phyloP scores from a whole-genome alignment of 1,284 basidiomycete species.

The Mycena sp. region DNA sequence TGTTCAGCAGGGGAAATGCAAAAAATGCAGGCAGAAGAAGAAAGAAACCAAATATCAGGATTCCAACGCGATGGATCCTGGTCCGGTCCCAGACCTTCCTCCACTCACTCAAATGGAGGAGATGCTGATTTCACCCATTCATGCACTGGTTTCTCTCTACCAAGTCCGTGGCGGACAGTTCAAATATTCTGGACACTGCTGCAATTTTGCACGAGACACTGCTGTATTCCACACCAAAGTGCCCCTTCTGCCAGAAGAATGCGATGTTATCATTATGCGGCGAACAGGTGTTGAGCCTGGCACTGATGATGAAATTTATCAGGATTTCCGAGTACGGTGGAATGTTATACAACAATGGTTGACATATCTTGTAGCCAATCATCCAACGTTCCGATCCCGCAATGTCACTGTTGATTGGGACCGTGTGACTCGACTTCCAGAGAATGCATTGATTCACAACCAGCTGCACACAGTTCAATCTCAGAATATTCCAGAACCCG shows the following conservation, averaged over 20 bases:
- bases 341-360: constrained; percentile 6
- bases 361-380: constrained; percentile 10
- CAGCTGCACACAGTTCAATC: constrained; percentile 12
- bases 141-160: constrained; percentile 29
- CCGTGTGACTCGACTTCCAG: constrained; percentile 1
- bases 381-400: constrained; percentile 10
- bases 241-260: constrained; percentile 18
- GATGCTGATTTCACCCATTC: constrained; percentile 30
- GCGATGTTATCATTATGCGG: constrained; percentile 23
- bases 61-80: constrained; percentile 26
- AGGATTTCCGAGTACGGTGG: constrained; percentile 20
- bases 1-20: constrained; percentile 14
- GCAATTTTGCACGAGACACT: constrained; percentile 28
- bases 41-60: constrained; percentile 5
- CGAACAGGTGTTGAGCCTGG: not conserved
- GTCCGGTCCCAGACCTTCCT: constrained; percentile 16
- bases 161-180: constrained; percentile 30
- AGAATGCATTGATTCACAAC: constrained; percentile 7
- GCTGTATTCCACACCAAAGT: constrained; percentile 13
- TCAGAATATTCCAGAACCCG: not conserved
- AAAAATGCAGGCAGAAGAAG: not conserved
- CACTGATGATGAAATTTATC: constrained; percentile 6
- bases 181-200: constrained; percentile 28
- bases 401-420: constrained; percentile 7
- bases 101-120: constrained; percentile 30